Conservation (phyloP, 441 rosid genomes). For the Pelargonium exstipulatum region DNA sequence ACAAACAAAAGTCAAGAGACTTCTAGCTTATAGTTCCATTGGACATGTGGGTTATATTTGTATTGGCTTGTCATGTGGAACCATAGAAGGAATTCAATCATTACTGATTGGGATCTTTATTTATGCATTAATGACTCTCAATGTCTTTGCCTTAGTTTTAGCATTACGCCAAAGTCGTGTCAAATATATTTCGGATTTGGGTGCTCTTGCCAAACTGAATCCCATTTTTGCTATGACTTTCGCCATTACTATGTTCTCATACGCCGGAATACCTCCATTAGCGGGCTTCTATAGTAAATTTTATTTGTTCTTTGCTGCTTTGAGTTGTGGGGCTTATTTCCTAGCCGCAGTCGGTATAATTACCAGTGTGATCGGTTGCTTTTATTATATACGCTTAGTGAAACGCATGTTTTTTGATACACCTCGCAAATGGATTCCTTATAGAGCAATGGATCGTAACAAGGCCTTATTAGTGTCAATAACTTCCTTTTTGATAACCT, state of each 20-base stretch:
- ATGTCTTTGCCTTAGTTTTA: constrained; percentile 9
- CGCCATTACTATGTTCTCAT: not conserved
- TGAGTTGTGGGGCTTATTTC: not conserved
- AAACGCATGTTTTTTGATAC: not conserved
- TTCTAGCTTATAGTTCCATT: constrained; percentile 16
- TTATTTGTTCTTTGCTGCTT: not conserved
- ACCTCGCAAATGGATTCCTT: not conserved
- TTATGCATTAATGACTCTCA: constrained; percentile 12
- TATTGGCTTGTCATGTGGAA: constrained; percentile 9
- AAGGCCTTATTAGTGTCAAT: not conserved
- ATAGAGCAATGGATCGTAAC: not conserved
- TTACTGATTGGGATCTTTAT: constrained; percentile 4
- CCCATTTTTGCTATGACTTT: not conserved
- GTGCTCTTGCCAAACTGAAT: constrained; percentile 1
- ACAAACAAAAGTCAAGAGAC: constrained; percentile 13
- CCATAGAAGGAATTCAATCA: not conserved
- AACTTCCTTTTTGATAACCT: not conserved
- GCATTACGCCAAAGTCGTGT: not conserved
- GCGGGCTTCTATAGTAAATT: not conserved
- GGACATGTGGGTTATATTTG: constrained; percentile 10
- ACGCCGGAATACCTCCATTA: not conserved
- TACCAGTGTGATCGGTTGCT: not conserved
- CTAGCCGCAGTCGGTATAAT: not conserved
- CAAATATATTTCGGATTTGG: constrained; percentile 9
- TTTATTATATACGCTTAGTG: not conserved